Conservation (phyloP, 2,329 filamentous ascomycete genomes). For the Dactylellina sp. region DNA sequence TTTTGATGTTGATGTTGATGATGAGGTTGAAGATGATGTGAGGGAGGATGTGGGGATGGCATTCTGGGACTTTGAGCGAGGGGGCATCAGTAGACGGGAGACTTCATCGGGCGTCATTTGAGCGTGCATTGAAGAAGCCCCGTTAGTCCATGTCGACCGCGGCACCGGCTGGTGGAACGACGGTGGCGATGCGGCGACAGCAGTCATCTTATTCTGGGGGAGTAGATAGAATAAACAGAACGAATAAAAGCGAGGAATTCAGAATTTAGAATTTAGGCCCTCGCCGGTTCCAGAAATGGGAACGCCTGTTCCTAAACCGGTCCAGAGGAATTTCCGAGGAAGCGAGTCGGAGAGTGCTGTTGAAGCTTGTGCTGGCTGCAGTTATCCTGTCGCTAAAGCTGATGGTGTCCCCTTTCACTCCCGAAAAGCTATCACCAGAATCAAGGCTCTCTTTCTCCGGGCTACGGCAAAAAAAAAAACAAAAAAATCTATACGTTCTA, state of each 20-base stretch:
- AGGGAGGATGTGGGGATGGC: constrained; percentile 77
- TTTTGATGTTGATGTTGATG: constrained; percentile 71
- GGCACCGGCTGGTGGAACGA: constrained; percentile 55
- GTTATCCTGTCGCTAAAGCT: constrained; percentile 5
- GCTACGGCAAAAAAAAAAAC: constrained; percentile 2
- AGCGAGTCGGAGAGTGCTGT: not conserved
- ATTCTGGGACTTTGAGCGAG: constrained; percentile 91
- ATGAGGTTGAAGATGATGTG: constrained; percentile 72
- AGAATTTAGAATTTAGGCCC: not conserved
- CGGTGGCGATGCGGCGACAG: constrained; percentile 56
- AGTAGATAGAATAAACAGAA: too few species aligned
- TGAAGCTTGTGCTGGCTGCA: not conserved
- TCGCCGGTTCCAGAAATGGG: constrained; percentile 21
- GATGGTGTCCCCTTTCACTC: constrained; percentile 8
- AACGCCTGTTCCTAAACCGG: not conserved
- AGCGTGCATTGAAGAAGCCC: constrained; percentile 40
- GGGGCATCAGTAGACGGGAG: constrained; percentile 87
- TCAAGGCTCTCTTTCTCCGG: not conserved
- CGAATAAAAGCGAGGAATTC: too few species aligned
- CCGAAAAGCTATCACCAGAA: constrained; percentile 23
- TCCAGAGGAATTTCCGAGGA: not conserved
- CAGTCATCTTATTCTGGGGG: constrained; percentile 57
- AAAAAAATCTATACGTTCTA: too few species aligned
- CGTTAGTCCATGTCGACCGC: constrained; percentile 55
- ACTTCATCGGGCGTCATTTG: constrained; percentile 83